Conservation (phyloP, 148 eudicot species). For the Cornus kousa region DNA sequence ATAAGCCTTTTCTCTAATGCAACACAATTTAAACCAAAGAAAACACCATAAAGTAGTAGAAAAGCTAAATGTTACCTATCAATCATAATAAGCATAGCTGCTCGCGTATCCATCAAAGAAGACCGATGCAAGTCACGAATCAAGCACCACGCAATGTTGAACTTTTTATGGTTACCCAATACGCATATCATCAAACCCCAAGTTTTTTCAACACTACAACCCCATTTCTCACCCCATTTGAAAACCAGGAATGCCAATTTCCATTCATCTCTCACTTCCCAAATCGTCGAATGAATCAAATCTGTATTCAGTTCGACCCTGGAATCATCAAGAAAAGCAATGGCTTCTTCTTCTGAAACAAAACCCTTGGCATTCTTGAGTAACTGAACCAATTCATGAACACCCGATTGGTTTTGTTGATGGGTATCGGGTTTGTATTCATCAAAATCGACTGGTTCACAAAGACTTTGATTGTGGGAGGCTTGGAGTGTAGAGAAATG, state of each 20-base stretch:
- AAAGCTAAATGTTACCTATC: slow-evolving; percentile 50
- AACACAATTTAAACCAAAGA: background rate
- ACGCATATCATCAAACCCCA: slow-evolving; percentile 81
- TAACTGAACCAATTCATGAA: slow-evolving; percentile 33
- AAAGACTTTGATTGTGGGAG: slow-evolving; percentile 12
- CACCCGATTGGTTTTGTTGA: slow-evolving; percentile 14
- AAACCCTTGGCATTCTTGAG: slow-evolving; percentile 34
- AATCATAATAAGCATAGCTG: slow-evolving; percentile 69
- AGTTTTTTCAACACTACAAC: slow-evolving; percentile 37
- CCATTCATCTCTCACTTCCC: slow-evolving; percentile 73
- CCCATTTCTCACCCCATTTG: slow-evolving; percentile 58
- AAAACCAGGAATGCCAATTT: slow-evolving; percentile 61
- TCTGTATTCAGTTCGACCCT: slow-evolving; percentile 37
- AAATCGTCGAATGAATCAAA: slow-evolving; percentile 43
- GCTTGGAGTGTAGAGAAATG: slow-evolving; percentile 19
- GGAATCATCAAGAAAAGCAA: slow-evolving; percentile 41
- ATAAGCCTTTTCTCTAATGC: background rate
- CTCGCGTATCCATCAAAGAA: slow-evolving; percentile 43
- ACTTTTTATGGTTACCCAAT: slow-evolving; percentile 67
- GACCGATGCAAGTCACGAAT: slow-evolving; percentile 51
- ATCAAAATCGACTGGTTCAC: slow-evolving; percentile 33
- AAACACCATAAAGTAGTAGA: background rate
- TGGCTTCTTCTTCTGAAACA: slow-evolving; percentile 45
- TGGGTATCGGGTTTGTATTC: slow-evolving; percentile 11
- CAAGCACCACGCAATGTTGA: slow-evolving; percentile 75